Evolutionary conservation across 805 yeast species (phyloP).

Genomic region (Cyberlindnera maclurae): DNA sequence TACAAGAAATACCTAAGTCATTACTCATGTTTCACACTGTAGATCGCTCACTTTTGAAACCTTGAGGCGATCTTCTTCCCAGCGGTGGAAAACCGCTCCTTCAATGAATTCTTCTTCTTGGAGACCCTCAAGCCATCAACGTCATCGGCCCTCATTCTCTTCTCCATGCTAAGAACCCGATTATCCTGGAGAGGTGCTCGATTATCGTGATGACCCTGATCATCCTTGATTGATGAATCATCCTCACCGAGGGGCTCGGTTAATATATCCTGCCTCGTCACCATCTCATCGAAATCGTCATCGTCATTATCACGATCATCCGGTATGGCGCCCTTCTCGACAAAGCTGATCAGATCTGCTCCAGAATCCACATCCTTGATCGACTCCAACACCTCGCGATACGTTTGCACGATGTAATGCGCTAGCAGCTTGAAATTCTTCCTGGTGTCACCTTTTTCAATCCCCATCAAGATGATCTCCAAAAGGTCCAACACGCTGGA

Average conservation of each 20-base stretch:
- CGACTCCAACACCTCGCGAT: conserved; percentile 22
- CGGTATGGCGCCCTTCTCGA: conserved; percentile 10
- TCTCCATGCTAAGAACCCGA: conserved; percentile 4
- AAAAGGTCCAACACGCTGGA: conserved; percentile 71
- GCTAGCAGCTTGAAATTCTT: conserved; percentile 22
- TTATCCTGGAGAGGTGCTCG: conserved; percentile 5
- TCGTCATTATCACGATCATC: conserved; percentile 5
- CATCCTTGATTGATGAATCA: conserved; percentile 9
- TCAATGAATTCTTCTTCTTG: conserved; percentile 14
- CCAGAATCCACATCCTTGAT: conserved; percentile 18
- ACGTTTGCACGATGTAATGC: conserved; percentile 16
- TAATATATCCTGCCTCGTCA: conserved; percentile 11
- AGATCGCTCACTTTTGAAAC: conserved; percentile 2
- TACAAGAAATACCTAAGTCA: not conserved
- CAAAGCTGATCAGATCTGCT: conserved; percentile 15
- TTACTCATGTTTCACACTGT: not conserved
- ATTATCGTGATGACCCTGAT: too few species aligned
- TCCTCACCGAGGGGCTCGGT: conserved; percentile 19
- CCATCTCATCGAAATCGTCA: conserved; percentile 11
- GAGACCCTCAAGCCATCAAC: not conserved
- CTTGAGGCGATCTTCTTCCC: conserved; percentile 24
- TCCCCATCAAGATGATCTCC: conserved; percentile 33
- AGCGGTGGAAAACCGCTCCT: conserved; percentile 20
- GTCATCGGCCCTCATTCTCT: conserved; percentile 14
- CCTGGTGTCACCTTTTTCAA: conserved; percentile 15